Evolutionary conservation across 805 yeast species (phyloP), one percentile per base, ranked within the genome.

Genomic region (Kurtzmaniella fragi): DNA sequence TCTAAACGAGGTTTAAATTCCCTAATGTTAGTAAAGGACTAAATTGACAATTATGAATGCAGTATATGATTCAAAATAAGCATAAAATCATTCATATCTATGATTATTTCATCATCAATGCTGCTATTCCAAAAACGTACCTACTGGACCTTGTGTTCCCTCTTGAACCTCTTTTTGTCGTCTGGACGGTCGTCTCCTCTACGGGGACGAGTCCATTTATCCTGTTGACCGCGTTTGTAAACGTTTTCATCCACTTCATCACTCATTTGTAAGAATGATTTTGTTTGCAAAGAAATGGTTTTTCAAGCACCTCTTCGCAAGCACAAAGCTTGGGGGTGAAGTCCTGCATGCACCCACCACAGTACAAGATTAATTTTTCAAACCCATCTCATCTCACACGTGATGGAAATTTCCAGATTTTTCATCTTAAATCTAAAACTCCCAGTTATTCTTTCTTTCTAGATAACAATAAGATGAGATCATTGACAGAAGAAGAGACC

Each of bases 401-500:
- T 20, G 25, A 20, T 20, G 8, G 25, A 20, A 20, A 20, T 20
- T 20, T 20, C 25, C 25, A 20, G 25, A 5, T 20, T 20, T 20
- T 20, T 20, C 25, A 20, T 8, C 5, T 5, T 20, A 5, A 8
- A 5, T 20, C 8, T 8, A 20, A 5, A 20, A 8, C 8, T 20
- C 7, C 8, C 8, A 5, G 25, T 20, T 20, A 5, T 20, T 20
- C 7, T 5, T 20, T 20, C 7, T 20, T 20, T 8, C 5, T 20
- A 20, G 8, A 8, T 20, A 20, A 8, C 8, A 20, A 5, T 5
- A 5, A 20, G 28, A 91, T 91, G 99, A 84, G 99, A 73, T 87
- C 89, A 37, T 75, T 91, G 49, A 91, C 98, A 48, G 99, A 91
- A 60, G 96, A 89, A 61, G 99, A 93, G 61, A 91, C 99, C 32